These are phyloP conservation scores for Glaciozyma martinii DNA, from an alignment of 768 basidiomycete genomes.

Conservation along the genomic window DNA sequence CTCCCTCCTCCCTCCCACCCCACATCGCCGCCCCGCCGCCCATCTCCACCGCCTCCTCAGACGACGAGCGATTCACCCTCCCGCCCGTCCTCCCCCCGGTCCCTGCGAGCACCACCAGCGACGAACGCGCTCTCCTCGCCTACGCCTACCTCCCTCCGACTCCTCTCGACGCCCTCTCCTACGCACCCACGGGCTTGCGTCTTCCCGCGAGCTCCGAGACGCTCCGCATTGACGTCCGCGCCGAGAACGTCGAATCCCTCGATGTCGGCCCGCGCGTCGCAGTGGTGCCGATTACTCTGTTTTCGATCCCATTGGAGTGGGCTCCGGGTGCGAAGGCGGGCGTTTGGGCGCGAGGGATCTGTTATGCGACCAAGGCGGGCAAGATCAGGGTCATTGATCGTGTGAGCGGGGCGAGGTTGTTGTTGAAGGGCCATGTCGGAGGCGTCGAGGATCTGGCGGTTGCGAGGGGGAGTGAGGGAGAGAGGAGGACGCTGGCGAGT, in stretches of 20 bases:
- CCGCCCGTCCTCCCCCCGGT: background rate
- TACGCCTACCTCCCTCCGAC: background rate
- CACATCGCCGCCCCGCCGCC: background rate
- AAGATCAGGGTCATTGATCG: constrained; percentile 23
- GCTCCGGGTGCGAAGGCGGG: background rate
- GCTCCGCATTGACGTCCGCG: background rate
- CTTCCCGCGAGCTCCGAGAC: background rate
- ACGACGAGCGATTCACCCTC: background rate
- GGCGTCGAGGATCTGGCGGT: background rate
- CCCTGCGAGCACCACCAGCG: background rate
- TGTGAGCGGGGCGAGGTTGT: constrained; percentile 11
- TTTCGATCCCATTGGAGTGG: background rate
- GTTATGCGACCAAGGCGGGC: background rate
- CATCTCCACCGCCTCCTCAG: background rate
- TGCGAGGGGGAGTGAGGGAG: background rate
- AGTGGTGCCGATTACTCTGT: constrained; percentile 9
- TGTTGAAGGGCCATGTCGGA: constrained; percentile 4
- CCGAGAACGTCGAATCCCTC: constrained; percentile 4
- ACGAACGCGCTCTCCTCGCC: background rate
- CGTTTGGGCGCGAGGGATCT: constrained; percentile 3
- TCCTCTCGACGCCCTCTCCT: background rate
- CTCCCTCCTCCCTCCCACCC: background rate
- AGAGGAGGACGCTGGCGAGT: background rate
- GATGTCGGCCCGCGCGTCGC: background rate
- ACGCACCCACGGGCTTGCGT: background rate